These are phyloP conservation scores for Yarrowia sp. DNA, from an alignment of 805 yeast genomes.

Conservation along the genomic window DNA sequence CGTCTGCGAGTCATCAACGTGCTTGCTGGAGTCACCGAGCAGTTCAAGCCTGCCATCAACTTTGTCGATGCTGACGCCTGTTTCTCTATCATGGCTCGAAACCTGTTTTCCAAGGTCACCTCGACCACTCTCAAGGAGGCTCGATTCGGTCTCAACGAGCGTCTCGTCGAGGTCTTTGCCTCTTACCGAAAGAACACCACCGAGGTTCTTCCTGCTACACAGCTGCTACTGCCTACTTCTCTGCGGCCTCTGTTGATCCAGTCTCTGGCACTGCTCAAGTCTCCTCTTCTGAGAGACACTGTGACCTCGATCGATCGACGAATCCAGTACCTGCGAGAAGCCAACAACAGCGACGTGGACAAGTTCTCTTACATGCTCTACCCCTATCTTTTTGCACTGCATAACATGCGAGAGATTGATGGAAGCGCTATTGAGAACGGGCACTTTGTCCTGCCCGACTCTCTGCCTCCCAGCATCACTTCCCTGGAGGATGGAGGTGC, in stretches of 20 bases:
- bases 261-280: conserved; percentile 72
- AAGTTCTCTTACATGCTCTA: conserved; percentile 70
- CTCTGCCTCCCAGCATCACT: conserved; percentile 55
- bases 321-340: conserved; percentile 59
- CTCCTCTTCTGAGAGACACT: conserved; percentile 63
- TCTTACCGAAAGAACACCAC: conserved; percentile 60
- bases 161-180: conserved; percentile 63
- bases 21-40: conserved; percentile 80
- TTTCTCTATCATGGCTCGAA: conserved; percentile 60
- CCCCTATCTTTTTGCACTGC: conserved; percentile 80
- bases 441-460: conserved; percentile 59
- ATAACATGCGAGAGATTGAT: conserved; percentile 66
- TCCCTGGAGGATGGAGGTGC: conserved; percentile 71
- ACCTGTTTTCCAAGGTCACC: conserved; percentile 54
- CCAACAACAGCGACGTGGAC: conserved; percentile 63
- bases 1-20: conserved; percentile 87
- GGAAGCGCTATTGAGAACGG: conserved; percentile 56
- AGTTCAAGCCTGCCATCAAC: conserved; percentile 73
- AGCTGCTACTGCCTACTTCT: conserved; percentile 82
- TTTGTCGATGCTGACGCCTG: conserved; percentile 80
- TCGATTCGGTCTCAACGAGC: conserved; percentile 60
- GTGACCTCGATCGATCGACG: conserved; percentile 68
- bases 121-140: conserved; percentile 53
- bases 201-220: conserved; percentile 56
- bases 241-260: conserved; percentile 73